Percentiles rank a stretch among this genome's conserved stretches.
Conservation (phyloP, 2,329 filamentous ascomycete genomes). For the Botryosphaeria agaves region DNA sequence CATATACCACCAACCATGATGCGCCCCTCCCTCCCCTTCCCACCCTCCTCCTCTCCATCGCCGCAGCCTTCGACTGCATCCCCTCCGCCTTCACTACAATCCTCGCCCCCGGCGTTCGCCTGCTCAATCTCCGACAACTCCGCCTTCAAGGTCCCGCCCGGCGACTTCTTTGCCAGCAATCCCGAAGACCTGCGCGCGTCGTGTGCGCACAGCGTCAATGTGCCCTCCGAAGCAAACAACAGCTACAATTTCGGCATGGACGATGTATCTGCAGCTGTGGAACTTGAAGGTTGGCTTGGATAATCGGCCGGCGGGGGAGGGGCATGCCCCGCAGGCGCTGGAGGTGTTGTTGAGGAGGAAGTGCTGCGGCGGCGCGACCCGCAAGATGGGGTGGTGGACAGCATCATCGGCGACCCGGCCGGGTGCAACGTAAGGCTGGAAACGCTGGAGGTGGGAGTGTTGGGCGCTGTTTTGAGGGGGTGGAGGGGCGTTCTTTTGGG, state of each 20-base stretch:
- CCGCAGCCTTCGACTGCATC: slow-evolving; percentile 11
- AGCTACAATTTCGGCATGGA: slow-evolving; percentile 26
- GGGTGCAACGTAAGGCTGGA: neutral
- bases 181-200: slow-evolving; percentile 19
- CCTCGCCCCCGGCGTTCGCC: slow-evolving; percentile 18
- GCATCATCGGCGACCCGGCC: slow-evolving; percentile 1
- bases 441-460: no score
- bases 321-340: slow-evolving; percentile 23
- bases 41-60: no score
- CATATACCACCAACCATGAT: no score
- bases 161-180: slow-evolving; percentile 21
- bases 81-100: slow-evolving; percentile 14
- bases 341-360: slow-evolving; percentile 14
- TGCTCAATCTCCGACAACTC: slow-evolving; percentile 14
- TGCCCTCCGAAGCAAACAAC: slow-evolving; percentile 18
- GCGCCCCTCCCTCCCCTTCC: no score
- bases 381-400: slow-evolving; percentile 2
- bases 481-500: no score
- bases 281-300: slow-evolving; percentile 20
- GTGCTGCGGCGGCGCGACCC: slow-evolving; percentile 1
- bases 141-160: slow-evolving; percentile 13
- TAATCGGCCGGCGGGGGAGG: slow-evolving; percentile 27
- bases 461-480: no score
- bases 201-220: no score
- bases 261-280: slow-evolving; percentile 27